Percentiles rank a stretch among this genome's conserved stretches.
Conservation (phyloP, 106 monocot species). For the Allium cepa region DNA sequence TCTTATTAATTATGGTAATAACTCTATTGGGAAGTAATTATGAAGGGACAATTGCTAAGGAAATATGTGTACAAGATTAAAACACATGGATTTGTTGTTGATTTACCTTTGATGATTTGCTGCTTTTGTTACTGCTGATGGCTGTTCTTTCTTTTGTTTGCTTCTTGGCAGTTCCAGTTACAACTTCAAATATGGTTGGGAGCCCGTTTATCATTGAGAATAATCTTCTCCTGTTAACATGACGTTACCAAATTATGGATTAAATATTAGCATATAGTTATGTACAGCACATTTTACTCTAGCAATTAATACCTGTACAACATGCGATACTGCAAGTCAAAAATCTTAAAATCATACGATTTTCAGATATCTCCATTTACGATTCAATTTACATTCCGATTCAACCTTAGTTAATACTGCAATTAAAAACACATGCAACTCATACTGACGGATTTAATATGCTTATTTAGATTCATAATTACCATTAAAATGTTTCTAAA, state of each 20-base stretch:
- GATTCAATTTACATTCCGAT: no score
- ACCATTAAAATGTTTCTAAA: no score
- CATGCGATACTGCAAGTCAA: no score
- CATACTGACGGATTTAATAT: no score
- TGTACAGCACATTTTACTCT: no score
- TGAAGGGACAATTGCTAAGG: neutral
- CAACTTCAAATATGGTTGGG: conserved; percentile 72
- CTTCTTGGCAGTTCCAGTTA: conserved; percentile 52
- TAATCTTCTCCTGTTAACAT: conserved; percentile 43
- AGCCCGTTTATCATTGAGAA: conserved; percentile 76
- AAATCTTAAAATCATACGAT: no score
- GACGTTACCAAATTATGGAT: neutral
- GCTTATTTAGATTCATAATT: no score
- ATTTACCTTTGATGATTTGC: conserved; percentile 17
- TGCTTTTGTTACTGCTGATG: conserved; percentile 49
- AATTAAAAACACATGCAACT: no score
- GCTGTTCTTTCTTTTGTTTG: conserved; percentile 64
- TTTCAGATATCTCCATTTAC: no score
- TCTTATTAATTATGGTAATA: neutral
- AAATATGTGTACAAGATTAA: neutral
- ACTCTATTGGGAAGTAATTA: neutral
- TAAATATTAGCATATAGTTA: neutral
- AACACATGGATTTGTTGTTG: neutral
- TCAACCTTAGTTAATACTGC: no score
- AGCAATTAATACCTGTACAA: no score